Evolutionary conservation across 345 rosid genomes (phyloP).

Genomic region (Brassica carinata): DNA sequence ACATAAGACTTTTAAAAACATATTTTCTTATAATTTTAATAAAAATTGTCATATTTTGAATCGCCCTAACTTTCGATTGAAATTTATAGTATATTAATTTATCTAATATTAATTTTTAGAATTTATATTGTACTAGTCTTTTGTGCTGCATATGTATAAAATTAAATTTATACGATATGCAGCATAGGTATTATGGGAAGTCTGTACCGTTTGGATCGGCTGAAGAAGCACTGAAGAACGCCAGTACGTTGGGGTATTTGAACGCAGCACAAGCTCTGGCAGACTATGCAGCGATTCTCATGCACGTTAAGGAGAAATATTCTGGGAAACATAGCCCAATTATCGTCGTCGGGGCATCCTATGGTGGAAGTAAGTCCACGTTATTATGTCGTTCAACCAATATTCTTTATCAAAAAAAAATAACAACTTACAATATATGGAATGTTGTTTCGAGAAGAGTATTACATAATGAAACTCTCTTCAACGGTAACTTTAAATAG

Average conservation of each 20-base stretch:
- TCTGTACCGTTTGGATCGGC: conserved; percentile 54
- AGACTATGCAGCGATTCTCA: conserved; percentile 61
- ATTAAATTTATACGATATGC: conserved; percentile 2
- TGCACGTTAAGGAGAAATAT: conserved; percentile 45
- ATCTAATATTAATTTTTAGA: background rate
- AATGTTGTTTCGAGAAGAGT: background rate
- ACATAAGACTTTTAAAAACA: background rate
- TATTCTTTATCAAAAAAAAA: background rate
- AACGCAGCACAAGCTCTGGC: conserved; percentile 60
- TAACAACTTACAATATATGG: background rate
- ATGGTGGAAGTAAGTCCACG: conserved; percentile 66
- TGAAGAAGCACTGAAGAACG: conserved; percentile 49
- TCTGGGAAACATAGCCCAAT: conserved; percentile 51
- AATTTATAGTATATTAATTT: background rate
- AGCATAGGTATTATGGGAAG: conserved; percentile 60
- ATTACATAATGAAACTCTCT: background rate
- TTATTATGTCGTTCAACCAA: background rate
- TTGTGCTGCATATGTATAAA: background rate
- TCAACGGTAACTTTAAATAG: background rate
- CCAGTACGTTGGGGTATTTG: conserved; percentile 54
- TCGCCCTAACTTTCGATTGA: background rate
- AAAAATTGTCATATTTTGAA: background rate
- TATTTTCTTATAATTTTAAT: background rate
- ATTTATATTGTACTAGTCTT: background rate
- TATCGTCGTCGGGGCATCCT: conserved; percentile 69